Base-by-base conservation (phyloP, 257 asterid species). In the Lycium ferocissimum region DNA sequence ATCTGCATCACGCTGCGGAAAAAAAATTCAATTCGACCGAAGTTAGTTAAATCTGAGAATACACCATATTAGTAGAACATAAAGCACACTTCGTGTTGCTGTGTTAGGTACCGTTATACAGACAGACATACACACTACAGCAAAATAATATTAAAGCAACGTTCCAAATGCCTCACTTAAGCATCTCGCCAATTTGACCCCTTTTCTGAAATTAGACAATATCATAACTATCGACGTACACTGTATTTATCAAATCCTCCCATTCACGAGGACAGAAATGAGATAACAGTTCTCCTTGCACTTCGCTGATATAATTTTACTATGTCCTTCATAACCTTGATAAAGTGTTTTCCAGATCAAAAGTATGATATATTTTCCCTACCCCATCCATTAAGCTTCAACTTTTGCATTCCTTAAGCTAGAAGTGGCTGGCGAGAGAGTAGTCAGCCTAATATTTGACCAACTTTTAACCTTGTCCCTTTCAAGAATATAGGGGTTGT, bases 1-100 rank as follows among this genome's bases (percentile, higher is more conserved):
- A 47, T 95, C 97, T 85, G 92, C 94, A 91, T 97, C 99, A 81
- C 98, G 98, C 99, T 97, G 92, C 56, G 53, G 62, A 47, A 88
- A 18, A 56, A 57, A 79, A 9, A 54, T 20, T 18, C 37, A 62
- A 22, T 53, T 76, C 49, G 47, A 15, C n/a, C 61, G 10, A 22
- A 38, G 26, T 79, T 79, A 40, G 10, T 57, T 62, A 65, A 58
- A 78, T 85, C 84, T 22, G 26, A 76, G 63, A 45, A 51, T 51
- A 76, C 63, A 26, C 26, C 20, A 76, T 22, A 49, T 7, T 76
- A 51, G 82, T 76, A 51, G 13, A 26, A 51, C 47, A 76, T 18
- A 76, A 76, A 22, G 18, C 63, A 51, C 63, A 76, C 12, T 12
- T 20, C 2, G 33, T 49, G 14, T 33, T 13, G 18, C 18, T 72